phyloP scores from a whole-genome alignment of 768 basidiomycete genomes.

The Trametes cingulata region DNA sequence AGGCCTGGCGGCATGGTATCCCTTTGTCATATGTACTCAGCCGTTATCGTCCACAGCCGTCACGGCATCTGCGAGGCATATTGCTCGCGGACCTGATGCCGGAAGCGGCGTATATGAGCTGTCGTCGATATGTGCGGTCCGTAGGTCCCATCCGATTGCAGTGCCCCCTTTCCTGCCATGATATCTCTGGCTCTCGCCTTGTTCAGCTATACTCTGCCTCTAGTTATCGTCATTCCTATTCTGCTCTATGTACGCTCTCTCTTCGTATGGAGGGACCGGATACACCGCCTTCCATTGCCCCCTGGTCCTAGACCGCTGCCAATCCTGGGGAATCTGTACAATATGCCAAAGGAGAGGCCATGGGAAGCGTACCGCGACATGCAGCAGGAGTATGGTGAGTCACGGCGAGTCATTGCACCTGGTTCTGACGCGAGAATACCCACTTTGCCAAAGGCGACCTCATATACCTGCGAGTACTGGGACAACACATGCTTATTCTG shows the following conservation, averaged over 20 bases:
- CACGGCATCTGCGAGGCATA: too few relatives aligned
- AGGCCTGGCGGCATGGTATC: too few relatives aligned
- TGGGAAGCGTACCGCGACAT: not conserved
- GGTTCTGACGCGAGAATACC: too few relatives aligned
- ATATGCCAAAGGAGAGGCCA: not conserved
- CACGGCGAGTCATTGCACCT: not conserved
- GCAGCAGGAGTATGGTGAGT: not conserved
- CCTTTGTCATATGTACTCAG: too few relatives aligned
- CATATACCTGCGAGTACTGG: constrained; percentile 2
- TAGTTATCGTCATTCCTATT: not conserved
- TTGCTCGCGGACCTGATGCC: too few relatives aligned
- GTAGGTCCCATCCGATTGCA: too few relatives aligned
- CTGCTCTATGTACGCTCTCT: not conserved
- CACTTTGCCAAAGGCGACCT: constrained; percentile 1
- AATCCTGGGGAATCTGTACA: not conserved
- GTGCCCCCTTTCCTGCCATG: too few relatives aligned
- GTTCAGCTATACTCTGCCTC: too few relatives aligned
- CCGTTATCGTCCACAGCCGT: too few relatives aligned
- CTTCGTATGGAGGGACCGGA: not conserved
- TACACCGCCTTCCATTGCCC: not conserved
- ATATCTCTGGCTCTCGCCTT: too few relatives aligned
- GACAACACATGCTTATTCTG: constrained; percentile 22
- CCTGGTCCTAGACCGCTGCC: constrained; percentile 1
- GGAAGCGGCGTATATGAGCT: too few relatives aligned
- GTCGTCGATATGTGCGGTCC: too few relatives aligned